Percentiles rank a stretch among this genome's conserved stretches.
These are phyloP conservation scores for Entelexis sorbosivorans DNA, from an alignment of 1,139 yeast genomes.

Conservation along the genomic window DNA sequence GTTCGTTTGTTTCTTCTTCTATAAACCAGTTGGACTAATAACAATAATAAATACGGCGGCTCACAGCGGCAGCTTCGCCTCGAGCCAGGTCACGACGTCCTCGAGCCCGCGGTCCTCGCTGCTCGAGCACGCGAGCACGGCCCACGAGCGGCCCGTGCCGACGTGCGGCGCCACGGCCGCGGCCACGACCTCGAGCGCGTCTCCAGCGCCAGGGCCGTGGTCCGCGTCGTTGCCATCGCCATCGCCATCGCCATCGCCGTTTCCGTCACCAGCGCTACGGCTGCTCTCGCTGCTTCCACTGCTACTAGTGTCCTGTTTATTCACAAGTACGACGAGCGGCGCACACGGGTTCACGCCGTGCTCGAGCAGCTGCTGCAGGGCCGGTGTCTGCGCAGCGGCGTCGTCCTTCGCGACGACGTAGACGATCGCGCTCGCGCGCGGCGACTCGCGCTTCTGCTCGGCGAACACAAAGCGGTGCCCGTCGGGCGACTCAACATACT, in stretches of 20 bases:
- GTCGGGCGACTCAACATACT: constrained; percentile 55
- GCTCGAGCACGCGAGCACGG: constrained; percentile 14
- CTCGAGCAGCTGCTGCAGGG: constrained; percentile 74
- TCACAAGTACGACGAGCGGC: constrained; percentile 86
- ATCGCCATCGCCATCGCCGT: too few relatives aligned
- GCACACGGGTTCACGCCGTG: constrained; percentile 84
- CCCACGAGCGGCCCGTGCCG: constrained; percentile 17
- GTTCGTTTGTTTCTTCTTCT: too few relatives aligned
- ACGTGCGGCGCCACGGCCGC: constrained; percentile 18
- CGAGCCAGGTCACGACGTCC: constrained; percentile 15
- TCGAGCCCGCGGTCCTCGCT: constrained; percentile 1
- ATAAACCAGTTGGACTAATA: not conserved
- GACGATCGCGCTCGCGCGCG: constrained; percentile 88
- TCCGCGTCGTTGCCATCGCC: too few relatives aligned
- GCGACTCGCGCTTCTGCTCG: constrained; percentile 95
- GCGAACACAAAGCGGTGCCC: constrained; percentile 76
- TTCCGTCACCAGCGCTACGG: too few relatives aligned
- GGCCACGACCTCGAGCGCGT: constrained; percentile 23
- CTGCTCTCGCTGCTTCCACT: too few relatives aligned
- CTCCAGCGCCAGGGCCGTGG: constrained; percentile 4
- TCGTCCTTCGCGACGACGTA: constrained; percentile 95
- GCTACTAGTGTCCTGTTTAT: constrained; percentile 92
- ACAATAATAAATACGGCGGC: not conserved
- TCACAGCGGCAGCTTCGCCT: constrained; percentile 13
- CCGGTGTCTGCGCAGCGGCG: constrained; percentile 78